Evolutionary conservation across 2,329 filamentous ascomycete genomes (phyloP).

Genomic region (Aspergillus candidus): DNA sequence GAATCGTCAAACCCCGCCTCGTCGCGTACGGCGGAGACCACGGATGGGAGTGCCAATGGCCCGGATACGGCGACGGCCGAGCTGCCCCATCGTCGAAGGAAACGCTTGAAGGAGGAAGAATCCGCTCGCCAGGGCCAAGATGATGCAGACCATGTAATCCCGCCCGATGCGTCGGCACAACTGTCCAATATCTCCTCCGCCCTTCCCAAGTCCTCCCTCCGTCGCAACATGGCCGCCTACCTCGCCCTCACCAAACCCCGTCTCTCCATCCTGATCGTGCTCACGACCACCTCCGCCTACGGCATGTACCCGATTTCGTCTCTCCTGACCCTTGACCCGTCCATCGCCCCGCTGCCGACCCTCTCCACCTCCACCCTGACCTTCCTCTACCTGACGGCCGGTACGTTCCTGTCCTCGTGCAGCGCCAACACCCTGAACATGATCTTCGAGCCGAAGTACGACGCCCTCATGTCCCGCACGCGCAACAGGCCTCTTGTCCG

Average conservation of each 20-base stretch:
- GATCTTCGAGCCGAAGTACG: slow-evolving; percentile 86
- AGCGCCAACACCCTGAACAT: slow-evolving; percentile 95
- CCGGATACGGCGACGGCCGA: slow-evolving; percentile 22
- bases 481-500: slow-evolving; percentile 84
- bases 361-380: slow-evolving; percentile 73
- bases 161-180: slow-evolving; percentile 57
- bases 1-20: slow-evolving; percentile 4
- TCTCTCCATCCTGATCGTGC: slow-evolving; percentile 81
- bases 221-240: slow-evolving; percentile 68
- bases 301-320: slow-evolving; percentile 88
- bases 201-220: slow-evolving; percentile 52
- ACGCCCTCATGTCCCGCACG: slow-evolving; percentile 90
- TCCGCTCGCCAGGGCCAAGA: slow-evolving; percentile 8
- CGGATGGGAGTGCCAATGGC: slow-evolving; percentile 15
- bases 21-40: slow-evolving; percentile 12
- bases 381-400: slow-evolving; percentile 81
- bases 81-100: slow-evolving; percentile 39
- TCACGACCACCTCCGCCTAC: slow-evolving; percentile 86
- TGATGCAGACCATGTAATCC: slow-evolving; percentile 34
- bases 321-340: slow-evolving; percentile 77
- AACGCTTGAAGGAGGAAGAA: slow-evolving; percentile 37
- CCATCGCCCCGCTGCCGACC: slow-evolving; percentile 50
- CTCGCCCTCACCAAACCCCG: slow-evolving; percentile 94
- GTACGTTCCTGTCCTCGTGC: slow-evolving; percentile 82
- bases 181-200: slow-evolving; percentile 53